A percentile compares a stretch with the other conserved stretches of the same genome.
phyloP scores from a whole-genome alignment of 768 basidiomycete genomes.

The Clitopilus passeckerianus region DNA sequence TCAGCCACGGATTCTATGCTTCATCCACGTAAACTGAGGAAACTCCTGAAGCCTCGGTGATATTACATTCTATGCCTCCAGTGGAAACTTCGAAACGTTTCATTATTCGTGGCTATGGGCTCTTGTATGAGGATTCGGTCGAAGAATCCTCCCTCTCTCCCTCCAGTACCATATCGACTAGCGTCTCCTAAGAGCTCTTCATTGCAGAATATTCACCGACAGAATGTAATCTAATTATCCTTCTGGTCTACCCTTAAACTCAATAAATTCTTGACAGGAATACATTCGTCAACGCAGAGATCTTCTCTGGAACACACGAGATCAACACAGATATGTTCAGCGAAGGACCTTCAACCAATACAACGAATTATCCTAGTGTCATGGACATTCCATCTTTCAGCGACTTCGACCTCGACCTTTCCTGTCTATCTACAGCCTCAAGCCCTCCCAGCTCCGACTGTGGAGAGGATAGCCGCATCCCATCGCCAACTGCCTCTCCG shows the following conservation, averaged over 20 bases:
- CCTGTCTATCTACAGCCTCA: conserved; percentile 28
- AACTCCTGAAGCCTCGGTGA: neutral
- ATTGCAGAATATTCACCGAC: no score
- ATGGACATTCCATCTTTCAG: conserved; percentile 19
- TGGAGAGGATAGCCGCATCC: neutral
- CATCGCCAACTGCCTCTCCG: neutral
- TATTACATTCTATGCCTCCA: no score
- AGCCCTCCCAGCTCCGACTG: neutral
- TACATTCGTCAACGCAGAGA: no score
- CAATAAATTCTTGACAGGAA: no score
- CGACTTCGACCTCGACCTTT: conserved; percentile 42
- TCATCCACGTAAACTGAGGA: neutral
- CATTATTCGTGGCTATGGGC: neutral
- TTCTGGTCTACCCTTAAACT: no score
- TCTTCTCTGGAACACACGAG: no score
- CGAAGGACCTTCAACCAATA: no score
- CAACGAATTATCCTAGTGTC: neutral
- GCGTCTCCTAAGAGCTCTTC: no score
- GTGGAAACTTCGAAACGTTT: neutral
- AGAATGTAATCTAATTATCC: no score
- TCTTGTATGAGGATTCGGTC: neutral
- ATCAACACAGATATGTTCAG: no score
- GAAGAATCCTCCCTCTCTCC: neutral
- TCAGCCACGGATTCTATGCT: neutral
- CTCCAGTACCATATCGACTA: neutral